A percentile compares a stretch with the other conserved stretches of the same genome.
These are phyloP conservation scores for Apostasia ramifera DNA, from an alignment of 106 monocot genomes.

Conservation along the genomic window DNA sequence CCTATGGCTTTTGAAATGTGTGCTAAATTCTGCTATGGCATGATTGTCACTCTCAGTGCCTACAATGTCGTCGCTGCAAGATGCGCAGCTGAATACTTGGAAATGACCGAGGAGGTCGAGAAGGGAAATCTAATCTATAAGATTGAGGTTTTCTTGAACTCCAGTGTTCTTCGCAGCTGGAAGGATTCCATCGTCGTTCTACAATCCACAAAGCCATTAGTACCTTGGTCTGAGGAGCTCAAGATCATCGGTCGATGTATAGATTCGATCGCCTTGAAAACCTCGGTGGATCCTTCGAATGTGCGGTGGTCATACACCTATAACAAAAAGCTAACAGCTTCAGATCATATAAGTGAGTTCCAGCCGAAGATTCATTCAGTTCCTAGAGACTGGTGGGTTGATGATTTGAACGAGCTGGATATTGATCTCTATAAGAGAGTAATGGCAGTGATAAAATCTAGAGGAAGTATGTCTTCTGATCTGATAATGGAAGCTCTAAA, in stretches of 20 bases:
- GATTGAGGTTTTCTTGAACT: slow-evolving; percentile 74
- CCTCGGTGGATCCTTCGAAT: slow-evolving; percentile 53
- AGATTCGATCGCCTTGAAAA: slow-evolving; percentile 75
- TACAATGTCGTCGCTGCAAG: slow-evolving; percentile 75
- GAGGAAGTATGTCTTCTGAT: slow-evolving; percentile 62
- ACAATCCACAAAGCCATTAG: slow-evolving; percentile 51
- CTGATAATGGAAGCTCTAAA: slow-evolving; percentile 59
- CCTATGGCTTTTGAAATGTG: slow-evolving; percentile 72
- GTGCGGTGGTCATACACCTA: slow-evolving; percentile 79
- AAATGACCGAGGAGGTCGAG: slow-evolving; percentile 78
- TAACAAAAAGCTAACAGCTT: slow-evolving; percentile 30
- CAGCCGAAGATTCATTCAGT: slow-evolving; percentile 22
- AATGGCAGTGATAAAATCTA: slow-evolving; percentile 62
- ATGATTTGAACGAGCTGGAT: slow-evolving; percentile 75
- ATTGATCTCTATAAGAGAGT: slow-evolving; percentile 68
- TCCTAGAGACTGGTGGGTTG: slow-evolving; percentile 88
- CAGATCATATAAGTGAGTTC: slow-evolving; percentile 29
- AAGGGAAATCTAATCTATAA: slow-evolving; percentile 87
- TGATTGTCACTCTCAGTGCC: slow-evolving; percentile 68
- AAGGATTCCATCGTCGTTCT: slow-evolving; percentile 87
- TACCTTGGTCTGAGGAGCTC: slow-evolving; percentile 63
- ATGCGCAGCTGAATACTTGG: slow-evolving; percentile 77
- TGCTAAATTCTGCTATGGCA: slow-evolving; percentile 89
- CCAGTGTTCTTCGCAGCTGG: slow-evolving; percentile 74
- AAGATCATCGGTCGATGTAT: slow-evolving; percentile 69